Conservation (phyloP, 345 rosid genomes). For the Camelina laxa region DNA sequence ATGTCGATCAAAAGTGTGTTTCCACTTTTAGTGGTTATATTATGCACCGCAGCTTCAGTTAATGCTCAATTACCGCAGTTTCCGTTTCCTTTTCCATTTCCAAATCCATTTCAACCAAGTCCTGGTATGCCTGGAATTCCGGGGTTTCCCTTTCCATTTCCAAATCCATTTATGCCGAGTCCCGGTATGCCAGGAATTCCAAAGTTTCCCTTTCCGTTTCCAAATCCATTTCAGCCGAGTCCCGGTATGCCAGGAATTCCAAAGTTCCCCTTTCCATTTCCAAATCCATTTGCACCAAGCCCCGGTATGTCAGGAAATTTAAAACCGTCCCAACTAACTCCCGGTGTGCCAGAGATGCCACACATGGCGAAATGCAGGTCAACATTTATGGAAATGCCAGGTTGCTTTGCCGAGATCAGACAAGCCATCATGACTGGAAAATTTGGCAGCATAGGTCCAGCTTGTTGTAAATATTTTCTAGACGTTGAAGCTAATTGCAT, state of each 20-base stretch:
- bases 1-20: conserved; percentile 9
- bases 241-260: background rate
- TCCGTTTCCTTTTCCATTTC: too few species aligned
- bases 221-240: conserved; percentile 18
- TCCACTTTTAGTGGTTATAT: background rate
- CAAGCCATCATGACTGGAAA: background rate
- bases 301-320: background rate
- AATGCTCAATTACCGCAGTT: conserved; percentile 2
- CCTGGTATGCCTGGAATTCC: background rate
- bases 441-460: background rate
- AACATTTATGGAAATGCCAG: background rate
- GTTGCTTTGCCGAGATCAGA: background rate
- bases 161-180: background rate
- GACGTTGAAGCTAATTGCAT: conserved; percentile 16
- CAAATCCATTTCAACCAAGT: conserved; percentile 17
- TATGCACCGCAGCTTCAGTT: background rate
- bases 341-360: too few species aligned
- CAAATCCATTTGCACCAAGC: conserved; percentile 13
- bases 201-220: background rate
- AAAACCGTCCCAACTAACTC: too few species aligned
- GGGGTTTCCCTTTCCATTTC: background rate
- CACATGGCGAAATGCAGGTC: conserved; percentile 19
- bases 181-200: background rate
- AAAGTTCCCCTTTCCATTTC: background rate
- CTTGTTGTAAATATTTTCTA: conserved; percentile 28